Evolutionary conservation across 140 eudicot genomes (phyloP).

Genomic region (Flaveria floridana): DNA sequence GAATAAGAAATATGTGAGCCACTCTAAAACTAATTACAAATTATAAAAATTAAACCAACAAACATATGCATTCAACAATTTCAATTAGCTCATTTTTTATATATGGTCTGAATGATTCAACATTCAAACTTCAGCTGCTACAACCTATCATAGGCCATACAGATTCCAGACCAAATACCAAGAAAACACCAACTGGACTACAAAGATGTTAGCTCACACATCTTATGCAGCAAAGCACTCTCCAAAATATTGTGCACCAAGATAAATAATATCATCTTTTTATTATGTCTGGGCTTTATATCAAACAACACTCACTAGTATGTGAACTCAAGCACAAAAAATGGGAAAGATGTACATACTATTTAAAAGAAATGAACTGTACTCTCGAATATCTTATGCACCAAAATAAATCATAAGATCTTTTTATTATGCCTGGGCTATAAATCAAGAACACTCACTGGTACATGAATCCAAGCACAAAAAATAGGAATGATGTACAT

Average conservation of each 20-base stretch:
- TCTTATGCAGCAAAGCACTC: not conserved
- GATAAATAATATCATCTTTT: no score
- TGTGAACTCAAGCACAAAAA: not conserved
- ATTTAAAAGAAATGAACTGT: no score
- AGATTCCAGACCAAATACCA: not conserved
- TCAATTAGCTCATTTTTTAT: not conserved
- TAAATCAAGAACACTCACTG: not conserved
- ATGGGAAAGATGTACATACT: no score
- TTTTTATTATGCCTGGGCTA: not conserved
- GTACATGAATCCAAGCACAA: not conserved
- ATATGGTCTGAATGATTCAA: not conserved
- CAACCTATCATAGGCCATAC: not conserved
- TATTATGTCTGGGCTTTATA: no score
- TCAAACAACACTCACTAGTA: not conserved
- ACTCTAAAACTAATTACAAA: no score
- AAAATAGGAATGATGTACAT: no score
- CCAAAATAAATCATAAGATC: not conserved
- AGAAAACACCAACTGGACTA: not conserved
- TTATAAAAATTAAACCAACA: not conserved
- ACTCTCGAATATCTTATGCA: not conserved
- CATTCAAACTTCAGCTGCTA: not conserved
- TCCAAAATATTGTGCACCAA: not conserved
- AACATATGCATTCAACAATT: not conserved
- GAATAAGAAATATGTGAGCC: no score
- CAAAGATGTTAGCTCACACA: not conserved